Conservation (phyloP, 805 yeast genomes). For the Wickerhamomyces bovis region DNA sequence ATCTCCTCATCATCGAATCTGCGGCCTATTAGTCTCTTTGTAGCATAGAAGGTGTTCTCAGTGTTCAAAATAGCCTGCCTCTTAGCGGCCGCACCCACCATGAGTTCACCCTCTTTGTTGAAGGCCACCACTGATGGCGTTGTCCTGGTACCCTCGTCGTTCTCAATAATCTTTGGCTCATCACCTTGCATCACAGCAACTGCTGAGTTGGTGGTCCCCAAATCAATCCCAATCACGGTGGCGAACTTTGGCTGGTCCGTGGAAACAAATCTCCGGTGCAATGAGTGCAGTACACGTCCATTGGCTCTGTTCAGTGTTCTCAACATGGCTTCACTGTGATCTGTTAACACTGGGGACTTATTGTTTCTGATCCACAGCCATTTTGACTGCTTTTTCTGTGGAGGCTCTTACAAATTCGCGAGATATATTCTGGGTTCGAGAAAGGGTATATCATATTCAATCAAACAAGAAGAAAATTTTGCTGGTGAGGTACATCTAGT, state of each 20-base stretch:
- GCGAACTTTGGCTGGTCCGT: conserved; percentile 1
- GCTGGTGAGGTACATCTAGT: neutral
- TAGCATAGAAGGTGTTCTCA: conserved; percentile 73
- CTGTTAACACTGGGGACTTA: neutral
- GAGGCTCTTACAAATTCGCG: neutral
- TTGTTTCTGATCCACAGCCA: too few species aligned
- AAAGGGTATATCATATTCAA: neutral
- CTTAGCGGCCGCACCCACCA: conserved; percentile 68
- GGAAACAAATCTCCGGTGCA: neutral
- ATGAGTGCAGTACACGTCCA: neutral
- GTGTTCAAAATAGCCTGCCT: conserved; percentile 75
- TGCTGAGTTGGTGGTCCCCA: conserved; percentile 85
- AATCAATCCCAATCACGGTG: conserved; percentile 67
- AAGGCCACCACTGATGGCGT: conserved; percentile 78
- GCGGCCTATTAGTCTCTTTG: conserved; percentile 76
- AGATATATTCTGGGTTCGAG: neutral
- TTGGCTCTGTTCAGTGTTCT: neutral
- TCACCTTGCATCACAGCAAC: conserved; percentile 69
- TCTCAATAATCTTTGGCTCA: conserved; percentile 61
- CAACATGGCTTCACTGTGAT: neutral
- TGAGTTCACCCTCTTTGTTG: conserved; percentile 35
- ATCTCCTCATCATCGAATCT: conserved; percentile 63
- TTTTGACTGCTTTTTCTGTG: neutral
- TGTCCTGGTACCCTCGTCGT: conserved; percentile 73
- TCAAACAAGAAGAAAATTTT: neutral